Base-by-base conservation (phyloP, 768 basidiomycete genomes). In the Paxillus involutus region DNA sequence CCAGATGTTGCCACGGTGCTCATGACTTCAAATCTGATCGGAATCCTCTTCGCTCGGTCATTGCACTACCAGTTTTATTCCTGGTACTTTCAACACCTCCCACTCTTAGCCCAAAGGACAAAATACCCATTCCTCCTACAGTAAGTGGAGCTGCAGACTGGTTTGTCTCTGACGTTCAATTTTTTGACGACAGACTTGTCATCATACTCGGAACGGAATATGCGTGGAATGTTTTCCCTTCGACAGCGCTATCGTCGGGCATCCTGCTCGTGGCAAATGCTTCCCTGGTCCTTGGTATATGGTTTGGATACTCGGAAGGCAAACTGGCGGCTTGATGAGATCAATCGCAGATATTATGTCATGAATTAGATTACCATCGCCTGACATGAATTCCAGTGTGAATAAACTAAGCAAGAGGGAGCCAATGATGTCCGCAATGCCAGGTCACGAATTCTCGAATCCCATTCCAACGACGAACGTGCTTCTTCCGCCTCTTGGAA, bases 61-160 rank as follows among this genome's bases (percentile, higher is more conserved):
- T 74, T 99, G 42, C 97, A 99, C 67, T 98, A 98, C 67, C 97
- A 99, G 61, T 99, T 99, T 71, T 97, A 97, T 69, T 86, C 91
- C 6, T 99, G 97, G 97, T 98, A 98, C 67, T 91, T 88, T 10
- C 88, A 91, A 52, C 92, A 95, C 62, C 69, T 96, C 33, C 93
- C 96, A 1, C 86, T 95, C 65, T 70, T 98, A 29, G 75, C 83
- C 4, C 94, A 85, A 80, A 84, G 84, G 65, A 87, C 89, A 5
- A 77, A 72, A 49, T 89, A 82, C 67, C 88, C 88, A 14, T 45
- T 80, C 13, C 29, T 73, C 26, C 16, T 88, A 36, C 89, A 84
- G 91, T 90, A 63, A 56, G 81, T 72, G 44, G 55, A 39, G 47
- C 57, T 21, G 37, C n/a, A 17, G 30, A 29, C 29, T 21, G 17